A percentile compares a stretch with the other conserved stretches of the same genome.
Conservation (phyloP, 1,284 basidiomycete genomes). For the Trametes pubescens region DNA sequence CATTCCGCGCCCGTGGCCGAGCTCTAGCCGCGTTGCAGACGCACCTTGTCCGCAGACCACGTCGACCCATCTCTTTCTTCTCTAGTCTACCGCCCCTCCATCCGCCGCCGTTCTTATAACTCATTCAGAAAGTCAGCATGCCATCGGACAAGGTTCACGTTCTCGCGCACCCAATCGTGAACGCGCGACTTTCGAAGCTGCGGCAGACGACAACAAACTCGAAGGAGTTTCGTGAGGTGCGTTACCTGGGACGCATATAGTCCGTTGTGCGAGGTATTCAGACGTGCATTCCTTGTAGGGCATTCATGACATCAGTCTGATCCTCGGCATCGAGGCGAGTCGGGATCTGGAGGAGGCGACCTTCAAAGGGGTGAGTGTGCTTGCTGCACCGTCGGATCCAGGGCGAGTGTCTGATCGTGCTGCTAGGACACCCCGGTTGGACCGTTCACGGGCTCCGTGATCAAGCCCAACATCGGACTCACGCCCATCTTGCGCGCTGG, state of each 20-base stretch:
- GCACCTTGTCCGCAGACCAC: constrained; percentile 18
- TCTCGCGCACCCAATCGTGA: constrained; percentile 77
- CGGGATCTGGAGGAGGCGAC: constrained; percentile 65
- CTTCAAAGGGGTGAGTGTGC: constrained; percentile 66
- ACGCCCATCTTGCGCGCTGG: constrained; percentile 94
- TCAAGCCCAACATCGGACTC: constrained; percentile 83
- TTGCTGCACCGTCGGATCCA: background rate
- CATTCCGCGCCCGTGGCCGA: background rate
- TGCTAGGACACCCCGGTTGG: constrained; percentile 70
- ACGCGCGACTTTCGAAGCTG: constrained; percentile 75
- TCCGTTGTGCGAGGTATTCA: background rate
- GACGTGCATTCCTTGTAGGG: constrained; percentile 50
- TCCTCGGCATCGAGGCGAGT: constrained; percentile 81
- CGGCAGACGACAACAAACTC: constrained; percentile 67
- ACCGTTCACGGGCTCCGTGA: constrained; percentile 67
- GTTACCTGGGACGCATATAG: background rate
- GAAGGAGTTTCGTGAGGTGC: constrained; percentile 83
- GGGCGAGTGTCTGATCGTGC: background rate
- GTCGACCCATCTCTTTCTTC: constrained; percentile 3
- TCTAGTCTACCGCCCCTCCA: background rate
- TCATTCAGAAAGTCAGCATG: constrained; percentile 37
- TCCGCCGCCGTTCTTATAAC: background rate
- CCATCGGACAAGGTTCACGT: constrained; percentile 53
- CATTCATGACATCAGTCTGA: constrained; percentile 73
- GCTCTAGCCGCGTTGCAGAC: constrained; percentile 25